Evolutionary conservation across 1,284 basidiomycete species (phyloP).

Genomic region (Sparassis latifolia): DNA sequence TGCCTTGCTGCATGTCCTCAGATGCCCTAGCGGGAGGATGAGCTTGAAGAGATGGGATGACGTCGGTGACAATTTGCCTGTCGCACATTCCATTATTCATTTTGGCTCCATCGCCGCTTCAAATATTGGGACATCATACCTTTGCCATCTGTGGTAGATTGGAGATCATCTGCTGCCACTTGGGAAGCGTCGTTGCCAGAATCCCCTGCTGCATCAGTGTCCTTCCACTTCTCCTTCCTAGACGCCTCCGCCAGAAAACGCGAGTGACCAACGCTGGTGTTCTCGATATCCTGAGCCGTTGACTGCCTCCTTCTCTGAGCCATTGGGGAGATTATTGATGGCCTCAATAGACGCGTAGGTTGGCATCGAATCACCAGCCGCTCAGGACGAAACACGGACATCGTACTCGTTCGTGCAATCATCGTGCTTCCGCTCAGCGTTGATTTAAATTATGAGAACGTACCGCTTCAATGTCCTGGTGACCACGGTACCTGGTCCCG

Average conservation of each 20-base stretch:
- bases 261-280: slow-evolving; percentile 36
- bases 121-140: slow-evolving; percentile 11
- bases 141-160: slow-evolving; percentile 19
- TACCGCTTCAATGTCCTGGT: too few relatives aligned
- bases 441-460: too few relatives aligned
- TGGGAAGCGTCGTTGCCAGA: slow-evolving; percentile 10
- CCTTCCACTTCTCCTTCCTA: slow-evolving; percentile 32
- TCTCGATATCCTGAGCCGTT: slow-evolving; percentile 22
- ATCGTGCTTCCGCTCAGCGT: too few relatives aligned
- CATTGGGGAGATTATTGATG: too few relatives aligned
- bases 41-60: slow-evolving; percentile 62
- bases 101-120: background rate
- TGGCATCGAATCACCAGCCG: background rate
- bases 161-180: slow-evolving; percentile 16
- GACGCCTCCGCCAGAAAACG: slow-evolving; percentile 40
- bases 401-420: too few relatives aligned
- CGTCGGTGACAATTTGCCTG: slow-evolving; percentile 56
- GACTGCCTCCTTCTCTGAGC: slow-evolving; percentile 2
- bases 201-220: slow-evolving; percentile 8
- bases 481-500: too few relatives aligned
- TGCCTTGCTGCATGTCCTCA: slow-evolving; percentile 12
- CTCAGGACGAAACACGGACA: too few relatives aligned
- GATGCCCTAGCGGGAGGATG: slow-evolving; percentile 42
- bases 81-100: background rate
- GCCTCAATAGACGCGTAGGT: background rate